Conservation (phyloP, 495 filamentous ascomycete genomes). For the Jackrogersella multiformis region DNA sequence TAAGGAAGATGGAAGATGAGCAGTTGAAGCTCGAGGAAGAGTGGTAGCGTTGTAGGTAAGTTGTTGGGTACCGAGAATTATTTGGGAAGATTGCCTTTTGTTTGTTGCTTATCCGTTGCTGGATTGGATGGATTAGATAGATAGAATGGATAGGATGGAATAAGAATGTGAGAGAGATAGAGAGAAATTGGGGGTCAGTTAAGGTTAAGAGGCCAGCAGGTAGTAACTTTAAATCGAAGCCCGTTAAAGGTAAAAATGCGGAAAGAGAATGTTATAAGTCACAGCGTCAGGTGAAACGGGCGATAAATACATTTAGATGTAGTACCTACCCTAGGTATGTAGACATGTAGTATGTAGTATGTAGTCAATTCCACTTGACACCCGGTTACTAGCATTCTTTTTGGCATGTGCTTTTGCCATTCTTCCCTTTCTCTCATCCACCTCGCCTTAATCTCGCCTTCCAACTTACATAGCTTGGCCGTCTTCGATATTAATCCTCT, state of each 20-base stretch:
- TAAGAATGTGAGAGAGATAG: constrained; percentile 11
- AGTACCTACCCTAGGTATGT: too few relatives aligned
- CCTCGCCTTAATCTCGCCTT: neutral
- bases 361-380: constrained; percentile 6
- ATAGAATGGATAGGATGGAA: constrained; percentile 5
- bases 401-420: constrained; percentile 43
- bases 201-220: constrained; percentile 34
- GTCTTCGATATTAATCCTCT: neutral
- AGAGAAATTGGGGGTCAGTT: constrained; percentile 9
- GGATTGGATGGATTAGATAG: neutral
- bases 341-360: neutral
- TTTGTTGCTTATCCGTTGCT: constrained; percentile 20
- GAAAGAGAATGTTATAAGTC: constrained; percentile 18
- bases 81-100: constrained; percentile 3
- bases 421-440: neutral
- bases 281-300: constrained; percentile 16
- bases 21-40: constrained; percentile 8
- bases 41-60: constrained; percentile 18
- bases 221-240: constrained; percentile 33
- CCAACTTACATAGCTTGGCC: neutral
- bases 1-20: neutral
- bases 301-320: constrained; percentile 25
- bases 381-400: constrained; percentile 23
- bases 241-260: constrained; percentile 35
- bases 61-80: constrained; percentile 26